Conservation (phyloP, 2,329 filamentous ascomycete genomes). For the Colletotrichum gloeosporioides region DNA sequence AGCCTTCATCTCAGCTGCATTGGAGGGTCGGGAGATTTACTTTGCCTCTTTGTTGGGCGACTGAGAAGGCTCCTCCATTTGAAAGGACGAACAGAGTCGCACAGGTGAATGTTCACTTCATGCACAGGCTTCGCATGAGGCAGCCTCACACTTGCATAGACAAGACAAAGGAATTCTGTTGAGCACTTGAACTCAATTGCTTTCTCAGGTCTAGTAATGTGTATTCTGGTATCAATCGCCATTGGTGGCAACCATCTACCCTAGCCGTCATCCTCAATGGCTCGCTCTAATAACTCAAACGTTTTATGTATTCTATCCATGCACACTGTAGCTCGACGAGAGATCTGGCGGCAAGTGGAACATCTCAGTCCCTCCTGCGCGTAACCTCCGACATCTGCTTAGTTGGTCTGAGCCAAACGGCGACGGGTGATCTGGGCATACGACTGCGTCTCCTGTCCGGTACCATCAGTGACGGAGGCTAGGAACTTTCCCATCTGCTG, state of each 20-base stretch:
- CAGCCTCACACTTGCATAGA: not conserved
- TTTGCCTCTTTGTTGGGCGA: not conserved
- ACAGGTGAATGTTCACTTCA: not conserved
- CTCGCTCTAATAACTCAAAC: not conserved
- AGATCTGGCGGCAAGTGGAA: not conserved
- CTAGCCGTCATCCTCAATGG: not conserved
- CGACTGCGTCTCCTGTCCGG: not conserved
- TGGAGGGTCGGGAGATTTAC: rapidly evolving
- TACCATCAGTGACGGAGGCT: not conserved
- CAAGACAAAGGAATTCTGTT: not conserved
- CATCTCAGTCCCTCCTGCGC: not conserved
- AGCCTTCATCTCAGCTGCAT: not conserved
- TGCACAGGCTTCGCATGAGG: not conserved
- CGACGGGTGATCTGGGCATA: not conserved
- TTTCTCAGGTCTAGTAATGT: not conserved
- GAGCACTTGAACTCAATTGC: not conserved
- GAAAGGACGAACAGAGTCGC: not conserved
- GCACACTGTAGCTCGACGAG: not conserved
- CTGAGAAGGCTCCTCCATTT: not conserved
- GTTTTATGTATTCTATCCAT: not conserved
- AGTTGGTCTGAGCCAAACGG: not conserved
- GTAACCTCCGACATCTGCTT: not conserved
- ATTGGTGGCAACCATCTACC: not conserved
- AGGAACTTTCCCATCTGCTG: slow-evolving; percentile 10
- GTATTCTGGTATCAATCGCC: not conserved